These are phyloP conservation scores for Patellaria atrata DNA, from an alignment of 495 filamentous ascomycete genomes.

Conservation along the genomic window DNA sequence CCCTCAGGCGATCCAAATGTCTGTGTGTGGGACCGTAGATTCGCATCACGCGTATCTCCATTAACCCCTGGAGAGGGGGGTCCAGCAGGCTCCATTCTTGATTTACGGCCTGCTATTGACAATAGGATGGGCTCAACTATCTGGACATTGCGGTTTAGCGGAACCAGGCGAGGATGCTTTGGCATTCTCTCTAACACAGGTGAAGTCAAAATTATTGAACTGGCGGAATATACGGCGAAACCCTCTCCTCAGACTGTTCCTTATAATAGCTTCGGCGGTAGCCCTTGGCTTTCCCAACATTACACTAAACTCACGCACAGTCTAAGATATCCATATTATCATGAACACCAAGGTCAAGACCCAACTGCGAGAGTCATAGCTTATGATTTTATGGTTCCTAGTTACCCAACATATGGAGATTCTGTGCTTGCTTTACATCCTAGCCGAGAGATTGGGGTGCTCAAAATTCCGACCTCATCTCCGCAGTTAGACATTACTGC, in stretches of 20 bases:
- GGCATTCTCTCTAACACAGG: constrained; percentile 66
- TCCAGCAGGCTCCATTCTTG: constrained; percentile 40
- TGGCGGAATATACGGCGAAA: constrained; percentile 19
- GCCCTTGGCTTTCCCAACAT: constrained; percentile 33
- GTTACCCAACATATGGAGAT: constrained; percentile 44
- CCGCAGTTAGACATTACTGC: constrained; percentile 17
- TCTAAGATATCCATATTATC: constrained; percentile 36
- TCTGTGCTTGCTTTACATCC: constrained; percentile 53
- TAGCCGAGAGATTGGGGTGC: constrained; percentile 50
- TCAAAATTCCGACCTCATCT: constrained; percentile 30
- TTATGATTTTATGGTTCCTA: constrained; percentile 69
- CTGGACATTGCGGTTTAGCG: constrained; percentile 67
- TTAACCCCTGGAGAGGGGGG: constrained; percentile 28
- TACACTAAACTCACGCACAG: constrained; percentile 39
- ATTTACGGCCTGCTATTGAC: constrained; percentile 50
- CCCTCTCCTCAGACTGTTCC: constrained; percentile 3
- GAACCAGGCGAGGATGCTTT: constrained; percentile 55
- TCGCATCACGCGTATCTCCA: constrained; percentile 37
- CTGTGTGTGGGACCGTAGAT: constrained; percentile 80
- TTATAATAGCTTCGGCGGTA: constrained; percentile 2
- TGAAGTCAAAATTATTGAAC: constrained; percentile 50
- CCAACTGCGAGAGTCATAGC: constrained; percentile 57
- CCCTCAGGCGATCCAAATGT: constrained; percentile 52
- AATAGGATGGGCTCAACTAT: constrained; percentile 39
- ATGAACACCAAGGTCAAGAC: constrained; percentile 31